These are phyloP conservation scores for Globisporangium nagaii DNA, from an alignment of 352 stramenopile species.

Conservation along the genomic window DNA sequence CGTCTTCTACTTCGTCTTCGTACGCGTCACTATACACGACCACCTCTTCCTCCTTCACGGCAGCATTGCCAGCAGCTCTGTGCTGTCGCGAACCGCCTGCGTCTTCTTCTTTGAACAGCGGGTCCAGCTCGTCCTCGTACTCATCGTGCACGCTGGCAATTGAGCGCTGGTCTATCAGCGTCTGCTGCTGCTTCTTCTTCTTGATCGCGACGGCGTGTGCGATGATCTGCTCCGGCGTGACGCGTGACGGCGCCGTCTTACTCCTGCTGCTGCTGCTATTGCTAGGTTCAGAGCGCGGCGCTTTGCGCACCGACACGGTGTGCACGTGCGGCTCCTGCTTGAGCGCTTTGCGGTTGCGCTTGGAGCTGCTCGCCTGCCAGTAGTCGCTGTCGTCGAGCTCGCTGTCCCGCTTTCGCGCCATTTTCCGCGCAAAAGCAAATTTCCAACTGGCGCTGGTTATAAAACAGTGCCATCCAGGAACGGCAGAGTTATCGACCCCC, in stretches of 20 bases:
- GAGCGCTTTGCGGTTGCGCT: background rate
- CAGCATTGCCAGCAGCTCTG: background rate
- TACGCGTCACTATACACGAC: constrained; percentile 17
- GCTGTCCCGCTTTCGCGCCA: constrained; percentile 46
- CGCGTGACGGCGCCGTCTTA: background rate
- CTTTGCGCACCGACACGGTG: background rate
- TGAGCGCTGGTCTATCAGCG: background rate
- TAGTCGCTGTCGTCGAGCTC: constrained; percentile 14
- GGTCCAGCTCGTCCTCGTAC: constrained; percentile 12
- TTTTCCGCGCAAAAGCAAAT: constrained; percentile 20
- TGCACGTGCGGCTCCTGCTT: background rate
- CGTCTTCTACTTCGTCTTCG: constrained; percentile 30
- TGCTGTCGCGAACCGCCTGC: background rate
- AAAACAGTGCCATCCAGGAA: too few species aligned
- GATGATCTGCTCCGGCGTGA: constrained; percentile 14
- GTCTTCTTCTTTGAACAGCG: constrained; percentile 8
- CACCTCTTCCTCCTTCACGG: constrained; percentile 10
- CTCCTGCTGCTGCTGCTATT: background rate
- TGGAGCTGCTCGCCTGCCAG: background rate
- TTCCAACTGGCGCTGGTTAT: background rate
- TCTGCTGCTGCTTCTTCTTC: constrained; percentile 1
- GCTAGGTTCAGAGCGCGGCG: background rate
- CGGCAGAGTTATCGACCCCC: too few species aligned
- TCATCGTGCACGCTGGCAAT: background rate
- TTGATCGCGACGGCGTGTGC: background rate